A percentile compares a stretch with the other conserved stretches of the same genome.
Evolutionary conservation across 306 rosid genomes (phyloP).

Genomic region (Cucumis sativus): Cucumber_9930_V3 NC_026657.2:29822501-29823000

Average conservation of each 20-base stretch:
- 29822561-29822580: neutral
- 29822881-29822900: neutral
- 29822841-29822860: neutral
- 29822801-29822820: neutral
- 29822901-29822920: neutral
- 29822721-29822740: conserved; percentile 97
- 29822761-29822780: conserved; percentile 43
- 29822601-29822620: conserved; percentile 57
- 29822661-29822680: conserved; percentile 82
- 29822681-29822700: conserved; percentile 98
- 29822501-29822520: conserved; percentile 5
- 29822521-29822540: neutral
- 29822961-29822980: neutral
- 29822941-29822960: too few species aligned
- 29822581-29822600: neutral
- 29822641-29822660: conserved; percentile 93
- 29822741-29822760: conserved; percentile 74
- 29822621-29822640: conserved; percentile 76
- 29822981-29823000: neutral
- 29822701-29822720: conserved; percentile 88
- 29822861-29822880: neutral
- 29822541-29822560: neutral
- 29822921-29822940: neutral
- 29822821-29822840: neutral
- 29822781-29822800: neutral